Percentiles rank a stretch among this genome's conserved stretches.
Conservation (phyloP, 345 rosid species). For the Eucalyptus cloeziana region DNA sequence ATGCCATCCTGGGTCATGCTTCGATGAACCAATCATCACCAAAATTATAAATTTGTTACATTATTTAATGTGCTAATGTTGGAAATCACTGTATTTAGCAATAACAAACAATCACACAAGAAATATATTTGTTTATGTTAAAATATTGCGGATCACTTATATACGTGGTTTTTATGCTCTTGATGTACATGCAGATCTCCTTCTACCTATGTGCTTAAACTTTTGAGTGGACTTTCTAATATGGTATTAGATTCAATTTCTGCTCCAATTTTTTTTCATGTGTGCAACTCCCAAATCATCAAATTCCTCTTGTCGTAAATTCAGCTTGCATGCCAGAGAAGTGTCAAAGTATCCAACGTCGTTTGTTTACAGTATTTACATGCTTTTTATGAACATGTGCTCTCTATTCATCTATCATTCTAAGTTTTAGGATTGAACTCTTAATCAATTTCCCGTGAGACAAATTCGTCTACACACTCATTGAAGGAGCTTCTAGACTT, state of each 20-base stretch:
- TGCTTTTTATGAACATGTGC: neutral
- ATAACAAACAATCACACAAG: neutral
- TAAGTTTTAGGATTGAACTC: accelerated
- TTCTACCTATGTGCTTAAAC: too few species aligned
- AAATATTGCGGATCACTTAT: neutral
- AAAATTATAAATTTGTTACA: neutral
- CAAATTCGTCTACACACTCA: neutral
- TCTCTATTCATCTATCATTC: neutral
- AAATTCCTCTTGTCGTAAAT: neutral
- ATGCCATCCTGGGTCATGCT: neutral
- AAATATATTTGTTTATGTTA: neutral
- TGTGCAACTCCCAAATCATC: neutral
- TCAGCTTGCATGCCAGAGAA: accelerated
- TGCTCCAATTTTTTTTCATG: neutral
- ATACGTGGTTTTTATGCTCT: neutral
- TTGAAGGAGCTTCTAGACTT: neutral
- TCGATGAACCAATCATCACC: neutral
- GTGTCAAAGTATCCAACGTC: neutral
- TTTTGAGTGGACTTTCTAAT: neutral
- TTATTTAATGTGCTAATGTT: neutral
- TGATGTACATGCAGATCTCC: neutral
- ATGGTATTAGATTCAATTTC: neutral
- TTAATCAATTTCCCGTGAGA: neutral
- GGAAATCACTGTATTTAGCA: neutral
- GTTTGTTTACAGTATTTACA: neutral